A percentile compares a stretch with the other conserved stretches of the same genome.
These are phyloP conservation scores for Beta macrorhiza DNA, from an alignment of 179 eudicot species.

Conservation along the genomic window DNA sequence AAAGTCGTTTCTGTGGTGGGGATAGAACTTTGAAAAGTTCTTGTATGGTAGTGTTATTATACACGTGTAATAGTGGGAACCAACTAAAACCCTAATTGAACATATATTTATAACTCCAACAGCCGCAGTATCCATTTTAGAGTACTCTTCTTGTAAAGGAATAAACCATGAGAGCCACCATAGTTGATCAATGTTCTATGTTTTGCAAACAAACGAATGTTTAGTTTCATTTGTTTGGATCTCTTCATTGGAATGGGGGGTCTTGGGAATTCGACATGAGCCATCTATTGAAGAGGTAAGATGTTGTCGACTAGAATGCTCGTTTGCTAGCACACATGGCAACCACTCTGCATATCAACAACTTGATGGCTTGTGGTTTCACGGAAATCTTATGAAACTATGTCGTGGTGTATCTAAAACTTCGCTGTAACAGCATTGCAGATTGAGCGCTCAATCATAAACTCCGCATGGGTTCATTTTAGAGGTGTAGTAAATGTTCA, in stretches of 20 bases:
- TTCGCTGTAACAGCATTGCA: no score
- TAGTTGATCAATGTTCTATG: background rate
- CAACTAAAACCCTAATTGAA: background rate
- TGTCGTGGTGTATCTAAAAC: no score
- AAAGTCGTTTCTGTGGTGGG: background rate
- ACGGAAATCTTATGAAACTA: no score
- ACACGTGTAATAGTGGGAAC: background rate
- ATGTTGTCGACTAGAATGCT: background rate
- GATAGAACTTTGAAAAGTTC: background rate
- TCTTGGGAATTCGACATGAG: constrained; percentile 9
- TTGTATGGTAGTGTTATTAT: background rate
- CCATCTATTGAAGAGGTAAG: background rate
- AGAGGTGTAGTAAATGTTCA: no score
- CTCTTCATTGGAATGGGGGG: constrained; percentile 14
- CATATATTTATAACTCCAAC: background rate
- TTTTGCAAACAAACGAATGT: background rate
- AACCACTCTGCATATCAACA: background rate
- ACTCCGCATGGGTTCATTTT: no score
- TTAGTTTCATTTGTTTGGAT: background rate
- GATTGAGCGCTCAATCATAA: no score
- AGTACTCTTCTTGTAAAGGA: background rate
- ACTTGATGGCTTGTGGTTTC: no score
- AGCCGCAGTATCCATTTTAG: background rate
- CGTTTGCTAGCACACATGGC: constrained; percentile 20
- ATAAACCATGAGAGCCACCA: background rate